Conservation (phyloP, 495 filamentous ascomycete genomes). For the Lasiosphaeria ovina region DNA sequence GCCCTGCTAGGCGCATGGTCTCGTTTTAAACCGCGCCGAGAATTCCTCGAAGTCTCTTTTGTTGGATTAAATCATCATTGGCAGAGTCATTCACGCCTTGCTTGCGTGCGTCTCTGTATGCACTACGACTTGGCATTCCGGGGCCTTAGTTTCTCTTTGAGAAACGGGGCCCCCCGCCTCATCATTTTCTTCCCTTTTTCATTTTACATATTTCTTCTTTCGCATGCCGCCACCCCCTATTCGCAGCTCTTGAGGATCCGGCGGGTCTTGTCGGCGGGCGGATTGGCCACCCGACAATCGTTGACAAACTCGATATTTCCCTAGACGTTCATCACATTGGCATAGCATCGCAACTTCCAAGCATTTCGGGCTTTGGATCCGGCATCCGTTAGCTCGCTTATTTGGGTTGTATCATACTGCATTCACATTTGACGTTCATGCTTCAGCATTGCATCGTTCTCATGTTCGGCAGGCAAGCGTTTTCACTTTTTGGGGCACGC, state of each 20-base stretch:
- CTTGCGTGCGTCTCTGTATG: too few species aligned
- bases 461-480: conserved; percentile 12
- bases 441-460: conserved; percentile 5
- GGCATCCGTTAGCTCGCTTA: conserved; percentile 23
- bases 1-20: conserved; percentile 67
- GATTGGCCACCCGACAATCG: conserved; percentile 25
- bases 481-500: conserved; percentile 1
- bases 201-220: conserved; percentile 1
- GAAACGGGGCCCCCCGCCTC: too few species aligned
- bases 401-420: conserved; percentile 21
- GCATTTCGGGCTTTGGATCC: conserved; percentile 28
- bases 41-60: neutral
- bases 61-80: neutral
- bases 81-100: neutral
- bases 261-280: conserved; percentile 15
- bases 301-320: conserved; percentile 24
- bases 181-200: neutral
- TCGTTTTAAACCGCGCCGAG: conserved; percentile 54
- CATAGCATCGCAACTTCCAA: conserved; percentile 30
- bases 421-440: conserved; percentile 20
- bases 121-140: too few species aligned
- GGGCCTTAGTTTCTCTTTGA: too few species aligned
- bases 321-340: conserved; percentile 25
- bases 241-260: neutral
- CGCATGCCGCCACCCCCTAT: neutral